These are phyloP conservation scores for Cucurbita ficifolia DNA, from an alignment of 306 rosid species.

Conservation along the genomic window DNA sequence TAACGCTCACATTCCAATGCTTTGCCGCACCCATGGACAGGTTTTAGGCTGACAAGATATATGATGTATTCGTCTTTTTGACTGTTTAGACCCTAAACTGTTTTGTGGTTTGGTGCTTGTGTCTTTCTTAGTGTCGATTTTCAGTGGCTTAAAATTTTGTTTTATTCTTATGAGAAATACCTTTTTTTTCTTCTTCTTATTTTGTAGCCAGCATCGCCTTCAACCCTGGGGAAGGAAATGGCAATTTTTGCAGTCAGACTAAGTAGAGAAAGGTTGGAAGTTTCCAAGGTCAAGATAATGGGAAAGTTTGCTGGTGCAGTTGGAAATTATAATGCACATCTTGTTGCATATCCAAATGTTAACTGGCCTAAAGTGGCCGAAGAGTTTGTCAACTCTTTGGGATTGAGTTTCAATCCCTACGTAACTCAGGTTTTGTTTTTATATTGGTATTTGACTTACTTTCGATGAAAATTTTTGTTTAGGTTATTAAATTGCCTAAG, in stretches of 20 bases:
- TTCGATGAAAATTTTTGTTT: neutral
- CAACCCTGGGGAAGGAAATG: slow-evolving; percentile 96
- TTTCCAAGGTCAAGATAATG: slow-evolving; percentile 52
- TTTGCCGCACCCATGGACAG: slow-evolving; percentile 93
- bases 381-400: slow-evolving; percentile 61
- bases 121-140: neutral
- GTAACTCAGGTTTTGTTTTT: slow-evolving; percentile 50
- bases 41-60: slow-evolving; percentile 15
- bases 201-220: slow-evolving; percentile 76
- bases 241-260: slow-evolving; percentile 72
- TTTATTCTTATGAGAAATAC: neutral
- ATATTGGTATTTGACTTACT: neutral
- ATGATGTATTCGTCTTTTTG: neutral
- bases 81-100: neutral
- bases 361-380: slow-evolving; percentile 58
- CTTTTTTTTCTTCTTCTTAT: neutral
- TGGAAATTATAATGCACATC: slow-evolving; percentile 89
- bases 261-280: slow-evolving; percentile 51
- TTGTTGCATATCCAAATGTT: slow-evolving; percentile 66
- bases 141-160: neutral
- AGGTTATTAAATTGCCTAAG: neutral
- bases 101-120: neutral
- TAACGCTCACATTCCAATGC: slow-evolving; percentile 62
- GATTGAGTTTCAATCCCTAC: slow-evolving; percentile 64
- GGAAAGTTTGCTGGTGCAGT: slow-evolving; percentile 97